Conservation (phyloP, 192 early-diverging fungal genomes). For the Diversispora epigaea region DNA sequence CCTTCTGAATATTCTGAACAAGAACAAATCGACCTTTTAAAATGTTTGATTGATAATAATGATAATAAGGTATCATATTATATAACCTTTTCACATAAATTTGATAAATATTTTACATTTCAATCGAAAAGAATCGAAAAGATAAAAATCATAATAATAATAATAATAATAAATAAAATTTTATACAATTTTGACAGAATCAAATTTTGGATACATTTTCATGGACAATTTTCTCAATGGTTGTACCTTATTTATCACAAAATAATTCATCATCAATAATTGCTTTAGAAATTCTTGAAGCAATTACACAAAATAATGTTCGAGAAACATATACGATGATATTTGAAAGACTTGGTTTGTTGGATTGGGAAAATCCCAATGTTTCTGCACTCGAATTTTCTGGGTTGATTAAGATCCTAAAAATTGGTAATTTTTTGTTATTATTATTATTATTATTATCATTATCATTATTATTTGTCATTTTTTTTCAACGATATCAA, state of each 20-base stretch:
- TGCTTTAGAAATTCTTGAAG: conserved; percentile 15
- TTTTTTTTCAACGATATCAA: background rate
- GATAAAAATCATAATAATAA: too few species aligned
- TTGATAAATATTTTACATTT: background rate
- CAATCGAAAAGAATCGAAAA: too few species aligned
- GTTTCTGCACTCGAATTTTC: background rate
- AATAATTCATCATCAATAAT: background rate
- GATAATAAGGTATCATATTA: background rate
- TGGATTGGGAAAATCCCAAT: conserved; percentile 18
- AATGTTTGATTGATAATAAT: background rate
- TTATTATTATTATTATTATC: background rate
- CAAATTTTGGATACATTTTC: conserved; percentile 12
- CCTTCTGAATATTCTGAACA: background rate
- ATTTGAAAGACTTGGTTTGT: conserved; percentile 6
- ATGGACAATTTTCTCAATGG: conserved; percentile 6
- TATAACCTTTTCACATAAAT: background rate
- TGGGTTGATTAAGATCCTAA: background rate
- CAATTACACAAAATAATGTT: background rate
- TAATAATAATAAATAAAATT: too few species aligned
- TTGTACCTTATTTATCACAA: conserved; percentile 12
- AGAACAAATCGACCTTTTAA: conserved; percentile 3
- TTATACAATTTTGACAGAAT: background rate
- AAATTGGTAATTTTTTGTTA: background rate
- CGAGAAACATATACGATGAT: conserved; percentile 10
- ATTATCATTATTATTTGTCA: background rate